A percentile compares a stretch with the other conserved stretches of the same genome.
Evolutionary conservation across 768 basidiomycete genomes (phyloP).

Genomic region (Tulasnella sp.): DNA sequence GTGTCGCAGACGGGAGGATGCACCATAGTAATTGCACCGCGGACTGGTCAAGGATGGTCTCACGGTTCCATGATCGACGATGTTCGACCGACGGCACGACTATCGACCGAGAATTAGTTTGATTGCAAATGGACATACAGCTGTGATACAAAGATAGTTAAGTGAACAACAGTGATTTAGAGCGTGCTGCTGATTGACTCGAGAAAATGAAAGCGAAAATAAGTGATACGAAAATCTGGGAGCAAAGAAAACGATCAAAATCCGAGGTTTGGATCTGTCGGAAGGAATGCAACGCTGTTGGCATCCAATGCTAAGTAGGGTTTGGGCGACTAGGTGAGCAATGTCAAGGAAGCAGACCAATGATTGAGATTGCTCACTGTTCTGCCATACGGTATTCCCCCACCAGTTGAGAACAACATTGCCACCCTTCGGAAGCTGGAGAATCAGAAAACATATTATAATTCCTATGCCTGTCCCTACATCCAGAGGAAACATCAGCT

Average conservation of each 20-base stretch:
- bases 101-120: too few relatives aligned
- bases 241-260: constrained; percentile 1
- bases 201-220: background rate
- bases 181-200: background rate
- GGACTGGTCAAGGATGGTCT: too few relatives aligned
- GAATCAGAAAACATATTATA: constrained; percentile 50
- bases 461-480: constrained; percentile 46
- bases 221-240: background rate
- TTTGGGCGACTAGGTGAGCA: background rate
- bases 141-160: background rate
- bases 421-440: constrained; percentile 47
- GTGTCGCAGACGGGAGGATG: too few relatives aligned
- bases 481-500: background rate
- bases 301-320: constrained; percentile 26
- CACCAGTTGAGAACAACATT: constrained; percentile 46
- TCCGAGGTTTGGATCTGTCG: background rate
- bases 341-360: background rate
- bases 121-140: background rate
- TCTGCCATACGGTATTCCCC: constrained; percentile 44
- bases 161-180: too few relatives aligned
- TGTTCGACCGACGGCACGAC: too few relatives aligned
- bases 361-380: constrained; percentile 26
- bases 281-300: constrained; percentile 16
- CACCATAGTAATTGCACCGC: too few relatives aligned
- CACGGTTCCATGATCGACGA: too few relatives aligned